These are phyloP conservation scores for Zychaea mexicana DNA, from an alignment of 371 early-diverging fungal species.

Conservation along the genomic window DNA sequence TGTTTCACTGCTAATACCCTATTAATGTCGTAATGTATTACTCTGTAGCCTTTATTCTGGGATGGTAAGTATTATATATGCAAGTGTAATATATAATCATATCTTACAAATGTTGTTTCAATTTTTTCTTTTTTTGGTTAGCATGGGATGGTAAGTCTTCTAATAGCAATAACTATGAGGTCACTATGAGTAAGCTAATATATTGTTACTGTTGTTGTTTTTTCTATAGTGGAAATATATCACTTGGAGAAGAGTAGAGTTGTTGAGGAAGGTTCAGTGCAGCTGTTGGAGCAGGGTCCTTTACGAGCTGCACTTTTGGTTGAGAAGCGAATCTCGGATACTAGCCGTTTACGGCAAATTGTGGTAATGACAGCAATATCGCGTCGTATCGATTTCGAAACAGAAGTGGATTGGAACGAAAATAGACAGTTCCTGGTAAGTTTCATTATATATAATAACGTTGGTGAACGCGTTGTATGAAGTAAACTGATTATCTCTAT, in stretches of 20 bases:
- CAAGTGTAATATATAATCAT: background rate
- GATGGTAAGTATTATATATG: slow-evolving; percentile 67
- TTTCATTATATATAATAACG: background rate
- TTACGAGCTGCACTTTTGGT: slow-evolving; percentile 67
- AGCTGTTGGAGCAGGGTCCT: slow-evolving; percentile 80
- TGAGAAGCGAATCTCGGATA: slow-evolving; percentile 63
- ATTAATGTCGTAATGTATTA: background rate
- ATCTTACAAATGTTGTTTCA: background rate
- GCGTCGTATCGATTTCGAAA: slow-evolving; percentile 85
- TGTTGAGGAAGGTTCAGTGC: slow-evolving; percentile 45
- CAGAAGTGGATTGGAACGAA: slow-evolving; percentile 91
- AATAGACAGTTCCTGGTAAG: slow-evolving; percentile 78
- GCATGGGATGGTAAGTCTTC: slow-evolving; percentile 50
- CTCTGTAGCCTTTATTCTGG: slow-evolving; percentile 72
- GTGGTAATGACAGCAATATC: slow-evolving; percentile 74
- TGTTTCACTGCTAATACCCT: too few species aligned
- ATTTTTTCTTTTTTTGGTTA: slow-evolving; percentile 2
- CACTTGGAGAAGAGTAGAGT: slow-evolving; percentile 42
- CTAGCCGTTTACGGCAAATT: slow-evolving; percentile 71
- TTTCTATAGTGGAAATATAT: slow-evolving; percentile 42
- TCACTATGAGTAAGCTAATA: background rate
- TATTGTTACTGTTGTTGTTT: background rate
- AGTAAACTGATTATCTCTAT: too few species aligned
- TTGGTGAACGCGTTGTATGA: too few species aligned
- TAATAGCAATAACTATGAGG: background rate